Percentiles rank a stretch among this genome's conserved stretches.
These are phyloP conservation scores for Metschnikowia orientalis DNA, from an alignment of 805 yeast species.

Conservation along the genomic window DNA sequence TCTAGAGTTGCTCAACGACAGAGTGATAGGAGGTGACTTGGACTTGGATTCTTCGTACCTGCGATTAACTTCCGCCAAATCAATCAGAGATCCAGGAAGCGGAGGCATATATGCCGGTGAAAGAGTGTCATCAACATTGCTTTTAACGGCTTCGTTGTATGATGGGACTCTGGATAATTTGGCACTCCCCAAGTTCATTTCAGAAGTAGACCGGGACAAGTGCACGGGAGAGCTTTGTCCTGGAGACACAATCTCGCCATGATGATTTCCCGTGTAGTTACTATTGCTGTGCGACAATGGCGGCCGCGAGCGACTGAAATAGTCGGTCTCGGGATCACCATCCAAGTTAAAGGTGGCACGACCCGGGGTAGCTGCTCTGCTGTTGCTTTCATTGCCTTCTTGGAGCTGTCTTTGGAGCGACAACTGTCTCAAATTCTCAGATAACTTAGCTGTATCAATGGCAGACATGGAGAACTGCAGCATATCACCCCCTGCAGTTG, in stretches of 20 bases:
- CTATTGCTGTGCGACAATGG: constrained; percentile 5
- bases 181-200: constrained; percentile 24
- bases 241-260: constrained; percentile 25
- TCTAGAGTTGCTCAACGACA: constrained; percentile 7
- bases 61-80: constrained; percentile 28
- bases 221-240: constrained; percentile 54
- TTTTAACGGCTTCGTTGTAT: constrained; percentile 70
- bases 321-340: constrained; percentile 29
- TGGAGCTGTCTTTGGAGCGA: constrained; percentile 47
- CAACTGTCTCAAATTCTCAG: constrained; percentile 49
- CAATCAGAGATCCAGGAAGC: constrained; percentile 36
- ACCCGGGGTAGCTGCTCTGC: constrained; percentile 17
- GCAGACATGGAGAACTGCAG: constrained; percentile 33
- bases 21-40: constrained; percentile 1
- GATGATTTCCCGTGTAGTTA: background rate
- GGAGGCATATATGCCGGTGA: constrained; percentile 73
- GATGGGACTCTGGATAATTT: constrained; percentile 68
- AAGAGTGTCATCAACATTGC: constrained; percentile 46
- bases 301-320: constrained; percentile 23
- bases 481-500: constrained; percentile 11
- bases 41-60: constrained; percentile 23
- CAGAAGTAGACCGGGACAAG: constrained; percentile 57
- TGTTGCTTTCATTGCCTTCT: constrained; percentile 18
- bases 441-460: constrained; percentile 38
- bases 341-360: constrained; percentile 35